Base-by-base conservation (phyloP, 179 eudicot species). In the Pouteria campechiana region DNA sequence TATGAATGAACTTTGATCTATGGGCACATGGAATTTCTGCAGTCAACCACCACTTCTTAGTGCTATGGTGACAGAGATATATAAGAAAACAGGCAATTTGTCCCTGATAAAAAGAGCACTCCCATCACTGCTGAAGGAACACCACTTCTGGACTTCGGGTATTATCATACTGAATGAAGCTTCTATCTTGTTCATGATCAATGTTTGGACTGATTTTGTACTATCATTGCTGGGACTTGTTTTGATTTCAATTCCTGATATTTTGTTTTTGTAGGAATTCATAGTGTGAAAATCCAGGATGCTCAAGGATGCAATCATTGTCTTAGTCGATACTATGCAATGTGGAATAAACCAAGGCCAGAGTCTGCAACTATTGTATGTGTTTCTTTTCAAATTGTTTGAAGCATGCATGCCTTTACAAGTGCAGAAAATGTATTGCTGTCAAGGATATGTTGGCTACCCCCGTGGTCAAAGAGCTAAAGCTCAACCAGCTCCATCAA, bases 41-140 rank as follows among this genome's bases (percentile, higher is more conserved):
- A 90, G 95, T 67, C 94, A 90, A 57, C 95, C 94, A 52, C 98
- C 95, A 17, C 68, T 90, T 1, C 64, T 90, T 49, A 85, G 95
- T 44, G 70, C 93, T 7, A 89, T 89, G 95, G 67, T 89, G 17
- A 52, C 63, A 38, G 95, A 55, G 27, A 65, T 89, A 43, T 89
- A 71, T 64, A 50, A 60, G 6, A 64, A 66, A 37, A 89, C 87
- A 4, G 52, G 65, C 0, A 95, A 89, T 52, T 20, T 53, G 44
- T 63, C 50, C 58, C 66, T 86, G 13, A 57, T 77, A 15, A 46
- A 57, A 58, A 76, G 35, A 46, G 48, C 76, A 35, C 78, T 81
- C 48, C 95, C 94, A 8, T 81, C 81, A 28, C 64, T 90, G 46
- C 52, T 76, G 25, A 81, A 70, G 64, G 98, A 89, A 52, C 64